phyloP scores from a whole-genome alignment of 306 rosid species.

The Senna tora region DNA sequence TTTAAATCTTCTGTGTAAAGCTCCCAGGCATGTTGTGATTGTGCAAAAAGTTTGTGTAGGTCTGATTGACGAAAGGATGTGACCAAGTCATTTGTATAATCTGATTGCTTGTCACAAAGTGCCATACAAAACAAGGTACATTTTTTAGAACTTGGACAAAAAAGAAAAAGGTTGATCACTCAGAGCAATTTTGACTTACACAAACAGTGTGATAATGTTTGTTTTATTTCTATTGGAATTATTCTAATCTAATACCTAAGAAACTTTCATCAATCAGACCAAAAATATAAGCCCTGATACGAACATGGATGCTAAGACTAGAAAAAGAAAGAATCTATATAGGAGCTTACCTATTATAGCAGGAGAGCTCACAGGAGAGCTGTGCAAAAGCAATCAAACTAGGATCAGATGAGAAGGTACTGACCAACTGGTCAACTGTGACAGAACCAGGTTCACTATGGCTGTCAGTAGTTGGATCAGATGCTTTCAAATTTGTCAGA shows the following conservation, averaged over 20 bases:
- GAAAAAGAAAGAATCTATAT: constrained; percentile 16
- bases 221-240: background rate
- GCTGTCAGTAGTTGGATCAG: constrained; percentile 41
- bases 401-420: constrained; percentile 97
- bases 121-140: background rate
- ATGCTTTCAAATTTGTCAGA: constrained; percentile 64
- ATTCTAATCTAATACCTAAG: constrained; percentile 19
- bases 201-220: no score
- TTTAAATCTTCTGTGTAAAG: no score
- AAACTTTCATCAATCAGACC: constrained; percentile 12
- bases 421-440: constrained; percentile 87
- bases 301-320: constrained; percentile 32
- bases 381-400: constrained; percentile 98
- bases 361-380: constrained; percentile 87
- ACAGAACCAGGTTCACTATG: constrained; percentile 66
- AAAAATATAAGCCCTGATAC: background rate
- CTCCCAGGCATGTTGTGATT: background rate
- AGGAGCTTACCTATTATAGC: constrained; percentile 70
- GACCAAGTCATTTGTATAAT: background rate
- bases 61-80: background rate
- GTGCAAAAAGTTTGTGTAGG: background rate
- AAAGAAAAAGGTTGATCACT: background rate
- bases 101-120: background rate
- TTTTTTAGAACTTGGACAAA: background rate
- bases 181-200: background rate